These are phyloP conservation scores for Hirsutella rhossiliensis DNA, from an alignment of 2,329 filamentous ascomycete genomes.

Conservation along the genomic window DNA sequence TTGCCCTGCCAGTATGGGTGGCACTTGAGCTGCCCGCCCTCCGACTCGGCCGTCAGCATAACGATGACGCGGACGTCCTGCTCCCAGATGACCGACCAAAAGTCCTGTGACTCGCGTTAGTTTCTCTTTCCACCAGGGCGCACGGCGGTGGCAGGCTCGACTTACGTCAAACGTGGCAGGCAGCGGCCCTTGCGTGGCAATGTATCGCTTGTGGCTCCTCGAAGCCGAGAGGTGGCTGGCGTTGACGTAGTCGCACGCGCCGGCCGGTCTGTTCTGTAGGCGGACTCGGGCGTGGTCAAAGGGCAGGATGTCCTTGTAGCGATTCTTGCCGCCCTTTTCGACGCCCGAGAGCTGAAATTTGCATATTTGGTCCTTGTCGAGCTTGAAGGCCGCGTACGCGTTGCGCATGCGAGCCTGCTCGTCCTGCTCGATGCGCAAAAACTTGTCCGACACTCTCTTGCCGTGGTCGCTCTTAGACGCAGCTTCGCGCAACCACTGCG, in stretches of 20 bases:
- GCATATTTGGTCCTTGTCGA: constrained; percentile 15
- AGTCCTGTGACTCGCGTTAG: constrained; percentile 49
- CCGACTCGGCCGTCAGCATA: constrained; percentile 89
- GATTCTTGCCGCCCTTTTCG: constrained; percentile 88
- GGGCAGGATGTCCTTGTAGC: constrained; percentile 95
- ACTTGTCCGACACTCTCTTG: constrained; percentile 69
- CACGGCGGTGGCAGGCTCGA: background rate
- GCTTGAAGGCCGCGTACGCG: constrained; percentile 43
- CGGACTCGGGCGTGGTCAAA: constrained; percentile 89
- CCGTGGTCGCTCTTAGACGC: constrained; percentile 59
- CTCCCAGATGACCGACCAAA: constrained; percentile 97
- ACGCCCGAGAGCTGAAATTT: constrained; percentile 74
- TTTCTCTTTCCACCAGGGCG: constrained; percentile 12
- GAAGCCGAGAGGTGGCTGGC: constrained; percentile 75
- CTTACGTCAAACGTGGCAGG: constrained; percentile 82
- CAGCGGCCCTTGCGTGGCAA: constrained; percentile 87
- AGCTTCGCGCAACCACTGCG: constrained; percentile 65
- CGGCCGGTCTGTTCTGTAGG: constrained; percentile 52
- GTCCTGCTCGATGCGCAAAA: constrained; percentile 68
- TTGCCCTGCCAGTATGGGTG: constrained; percentile 83
- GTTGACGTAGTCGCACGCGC: constrained; percentile 87
- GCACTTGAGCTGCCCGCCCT: constrained; percentile 88
- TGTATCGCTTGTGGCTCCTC: constrained; percentile 82
- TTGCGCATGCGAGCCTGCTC: constrained; percentile 92
- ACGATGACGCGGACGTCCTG: constrained; percentile 91